These are phyloP conservation scores for Eucalyptus regnans DNA, from an alignment of 345 rosid species.

Conservation along the genomic window DNA sequence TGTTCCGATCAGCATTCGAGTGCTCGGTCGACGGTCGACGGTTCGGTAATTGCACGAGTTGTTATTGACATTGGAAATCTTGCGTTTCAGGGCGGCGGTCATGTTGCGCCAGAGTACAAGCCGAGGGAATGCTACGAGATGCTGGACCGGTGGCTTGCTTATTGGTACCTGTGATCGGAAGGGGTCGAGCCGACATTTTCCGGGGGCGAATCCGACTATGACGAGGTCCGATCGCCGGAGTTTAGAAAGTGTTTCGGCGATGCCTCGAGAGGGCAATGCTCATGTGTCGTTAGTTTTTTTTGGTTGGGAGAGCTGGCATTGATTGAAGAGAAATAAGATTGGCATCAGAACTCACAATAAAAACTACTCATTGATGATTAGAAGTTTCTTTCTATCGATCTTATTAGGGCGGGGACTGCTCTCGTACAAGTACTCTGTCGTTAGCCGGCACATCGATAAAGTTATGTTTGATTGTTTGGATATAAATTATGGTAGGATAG, in stretches of 20 bases:
- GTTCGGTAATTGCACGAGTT: background rate
- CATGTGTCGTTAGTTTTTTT: background rate
- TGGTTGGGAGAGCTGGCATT: background rate
- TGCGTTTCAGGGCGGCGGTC: conserved; percentile 10
- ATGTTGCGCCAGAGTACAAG: conserved; percentile 17
- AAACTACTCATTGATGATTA: background rate
- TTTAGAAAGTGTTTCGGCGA: background rate
- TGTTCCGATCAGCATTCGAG: background rate
- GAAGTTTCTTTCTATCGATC: background rate
- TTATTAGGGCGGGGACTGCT: background rate
- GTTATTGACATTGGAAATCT: background rate
- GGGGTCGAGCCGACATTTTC: background rate
- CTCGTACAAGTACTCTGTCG: background rate
- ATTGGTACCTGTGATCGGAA: background rate
- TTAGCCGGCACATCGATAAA: accelerated
- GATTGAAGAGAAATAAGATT: background rate
- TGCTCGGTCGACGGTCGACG: no score
- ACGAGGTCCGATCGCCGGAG: background rate
- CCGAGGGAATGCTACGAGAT: conserved; percentile 8
- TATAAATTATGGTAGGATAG: accelerated
- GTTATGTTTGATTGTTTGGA: no score
- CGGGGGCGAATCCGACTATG: background rate
- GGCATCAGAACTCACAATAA: background rate
- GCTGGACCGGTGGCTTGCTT: conserved; percentile 8
- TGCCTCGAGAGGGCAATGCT: background rate